Evolutionary conservation across 345 rosid genomes (phyloP).

Genomic region (Aurinia saxatilis): DNA sequence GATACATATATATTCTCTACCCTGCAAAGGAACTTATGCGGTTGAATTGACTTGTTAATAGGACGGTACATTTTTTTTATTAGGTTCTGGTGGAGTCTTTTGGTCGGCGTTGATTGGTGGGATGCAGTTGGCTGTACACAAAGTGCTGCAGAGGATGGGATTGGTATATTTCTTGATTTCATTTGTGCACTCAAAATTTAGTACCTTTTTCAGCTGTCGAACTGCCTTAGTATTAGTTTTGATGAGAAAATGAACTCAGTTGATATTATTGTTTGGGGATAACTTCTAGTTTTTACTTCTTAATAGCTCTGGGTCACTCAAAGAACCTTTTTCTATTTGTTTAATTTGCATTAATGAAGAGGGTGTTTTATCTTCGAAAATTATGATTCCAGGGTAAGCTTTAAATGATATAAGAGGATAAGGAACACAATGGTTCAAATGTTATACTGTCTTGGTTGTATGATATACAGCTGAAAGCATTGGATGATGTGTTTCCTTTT

Average conservation of each 20-base stretch:
- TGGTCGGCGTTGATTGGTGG: constrained; percentile 99
- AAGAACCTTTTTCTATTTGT: neutral
- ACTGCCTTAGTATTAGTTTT: neutral
- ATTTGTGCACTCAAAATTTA: neutral
- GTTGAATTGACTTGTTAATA: neutral
- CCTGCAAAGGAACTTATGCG: neutral
- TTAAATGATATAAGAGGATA: neutral
- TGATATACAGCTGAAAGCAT: constrained; percentile 6
- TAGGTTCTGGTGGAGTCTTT: constrained; percentile 99
- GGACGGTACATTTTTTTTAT: constrained; percentile 13
- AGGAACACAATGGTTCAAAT: neutral
- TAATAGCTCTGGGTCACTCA: neutral
- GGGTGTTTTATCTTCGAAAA: neutral
- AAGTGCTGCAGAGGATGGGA: constrained; percentile 98
- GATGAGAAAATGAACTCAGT: neutral
- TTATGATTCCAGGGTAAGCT: neutral
- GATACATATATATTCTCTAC: neutral
- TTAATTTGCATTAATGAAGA: neutral
- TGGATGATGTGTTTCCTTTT: constrained; percentile 9
- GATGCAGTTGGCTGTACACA: constrained; percentile 99
- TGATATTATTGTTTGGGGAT: neutral
- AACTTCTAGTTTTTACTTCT: neutral
- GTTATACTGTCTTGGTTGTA: neutral
- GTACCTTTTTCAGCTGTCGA: neutral
- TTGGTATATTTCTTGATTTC: constrained; percentile 42